phyloP scores from a whole-genome alignment of 2,329 filamentous ascomycete genomes.

The Cladophialophora carrionii region DNA sequence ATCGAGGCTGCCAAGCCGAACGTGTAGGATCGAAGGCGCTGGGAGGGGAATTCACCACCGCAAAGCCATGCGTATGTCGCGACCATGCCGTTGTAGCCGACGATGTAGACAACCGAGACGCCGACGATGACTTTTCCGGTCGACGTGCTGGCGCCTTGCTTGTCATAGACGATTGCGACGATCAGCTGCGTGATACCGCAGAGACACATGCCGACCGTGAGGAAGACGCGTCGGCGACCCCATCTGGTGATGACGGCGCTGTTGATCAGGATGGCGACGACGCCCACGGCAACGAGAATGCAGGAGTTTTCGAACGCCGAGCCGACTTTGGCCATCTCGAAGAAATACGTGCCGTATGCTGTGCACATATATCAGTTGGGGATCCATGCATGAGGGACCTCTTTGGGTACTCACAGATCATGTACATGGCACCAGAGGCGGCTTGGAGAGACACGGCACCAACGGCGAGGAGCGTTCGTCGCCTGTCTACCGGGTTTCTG shows the following conservation, averaged over 20 bases:
- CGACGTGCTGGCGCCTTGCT: slow-evolving; percentile 43
- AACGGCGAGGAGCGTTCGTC: slow-evolving; percentile 56
- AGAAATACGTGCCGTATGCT: slow-evolving; percentile 64
- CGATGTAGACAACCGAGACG: slow-evolving; percentile 58
- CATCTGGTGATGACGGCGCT: slow-evolving; percentile 57
- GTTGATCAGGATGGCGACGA: slow-evolving; percentile 60
- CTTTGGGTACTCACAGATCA: slow-evolving; percentile 51
- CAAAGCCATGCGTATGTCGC: slow-evolving; percentile 62
- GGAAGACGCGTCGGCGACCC: slow-evolving; percentile 59
- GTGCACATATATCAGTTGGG: slow-evolving; percentile 4
- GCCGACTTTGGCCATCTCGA: slow-evolving; percentile 61
- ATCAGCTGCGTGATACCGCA: slow-evolving; percentile 61
- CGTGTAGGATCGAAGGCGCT: slow-evolving; percentile 60
- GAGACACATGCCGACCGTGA: slow-evolving; percentile 55
- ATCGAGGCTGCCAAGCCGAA: slow-evolving; percentile 60
- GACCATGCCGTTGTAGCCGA: slow-evolving; percentile 59
- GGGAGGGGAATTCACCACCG: slow-evolving; percentile 59
- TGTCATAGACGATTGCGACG: slow-evolving; percentile 57
- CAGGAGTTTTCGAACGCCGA: slow-evolving; percentile 62
- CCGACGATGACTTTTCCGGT: slow-evolving; percentile 54
- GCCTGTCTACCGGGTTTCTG: slow-evolving; percentile 56
- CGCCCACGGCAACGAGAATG: slow-evolving; percentile 59
- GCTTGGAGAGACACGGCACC: slow-evolving; percentile 56
- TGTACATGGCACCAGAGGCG: slow-evolving; percentile 60
- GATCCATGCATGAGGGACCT: background rate